Base-by-base conservation (phyloP, 2,329 filamentous ascomycete genomes). In the Blastomyces gilchristii region DNA sequence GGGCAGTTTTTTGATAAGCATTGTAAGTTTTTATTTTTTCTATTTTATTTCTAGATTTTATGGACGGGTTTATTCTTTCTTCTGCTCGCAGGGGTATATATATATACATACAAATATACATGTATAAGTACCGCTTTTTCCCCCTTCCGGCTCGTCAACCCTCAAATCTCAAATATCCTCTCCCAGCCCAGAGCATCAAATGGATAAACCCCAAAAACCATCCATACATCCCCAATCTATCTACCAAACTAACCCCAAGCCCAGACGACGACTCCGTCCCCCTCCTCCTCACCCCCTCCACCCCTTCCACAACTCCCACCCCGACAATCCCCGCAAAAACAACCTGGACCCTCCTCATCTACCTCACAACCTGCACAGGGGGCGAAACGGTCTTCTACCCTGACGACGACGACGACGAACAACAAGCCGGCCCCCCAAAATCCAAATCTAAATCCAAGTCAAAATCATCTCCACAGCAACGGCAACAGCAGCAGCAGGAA, bases 331-430 rank as follows among this genome's bases (percentile, higher is more conserved):
- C 79, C 28, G 87, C 83, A 25, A 86, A 82, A 69, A 97, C 93
- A 5, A 97, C 91, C 0, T 97, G 92, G 91, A 97, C 93, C 0
- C 79, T 96, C 5, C 81, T 97, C 0, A 83, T 97, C 45, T 97
- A 97, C 71, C 82, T 97, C 62, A 94, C 89, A 0, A 90, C 88
- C 3, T 95, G 91, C 69, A 74, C 83, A 28, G 93, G 93, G 28
- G 93, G 93, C 41, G 90, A 96, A 75, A 97, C 93, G 0, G 90
- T 94, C 41, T 97, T 97, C 75, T 95, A 95, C 72, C 89, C 90
- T 22, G n/a, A 22, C n/a, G n/a, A 22, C n/a, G n/a, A 22, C 0
- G 85, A 89, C 31, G 16, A 76, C 39, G 39, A 9, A 14, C 39
- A 76, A 78, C 14, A 22, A 22, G n/a, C n/a, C n/a, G n/a, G n/a